Percentiles rank a stretch among this genome's conserved stretches.
Conservation (phyloP, 306 rosid species). For the Trichosanthes truncata region DNA sequence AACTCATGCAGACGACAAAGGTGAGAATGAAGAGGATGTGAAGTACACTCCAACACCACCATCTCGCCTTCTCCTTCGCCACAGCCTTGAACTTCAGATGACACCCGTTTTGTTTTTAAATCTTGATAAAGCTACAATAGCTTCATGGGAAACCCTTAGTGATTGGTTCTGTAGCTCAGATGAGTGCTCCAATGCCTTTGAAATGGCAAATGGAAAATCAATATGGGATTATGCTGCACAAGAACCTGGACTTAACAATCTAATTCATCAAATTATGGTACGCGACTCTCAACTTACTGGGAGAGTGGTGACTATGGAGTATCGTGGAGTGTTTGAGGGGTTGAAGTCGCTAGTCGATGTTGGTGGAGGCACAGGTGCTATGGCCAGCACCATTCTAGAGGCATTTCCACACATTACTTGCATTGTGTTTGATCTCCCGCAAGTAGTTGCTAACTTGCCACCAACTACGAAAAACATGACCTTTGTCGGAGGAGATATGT, state of each 20-base stretch:
- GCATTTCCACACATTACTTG: conserved; percentile 24
- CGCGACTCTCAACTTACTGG: conserved; percentile 7
- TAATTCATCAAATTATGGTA: conserved; percentile 31
- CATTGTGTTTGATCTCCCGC: conserved; percentile 30
- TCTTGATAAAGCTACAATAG: conserved; percentile 11
- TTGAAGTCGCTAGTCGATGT: conserved; percentile 32
- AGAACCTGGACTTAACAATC: not conserved
- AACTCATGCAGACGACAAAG: not conserved
- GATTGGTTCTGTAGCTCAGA: not conserved
- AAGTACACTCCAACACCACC: conserved; percentile 20
- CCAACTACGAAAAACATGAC: conserved; percentile 11
- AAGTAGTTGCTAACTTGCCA: conserved; percentile 11
- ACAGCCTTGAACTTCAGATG: not conserved
- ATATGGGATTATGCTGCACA: conserved; percentile 13
- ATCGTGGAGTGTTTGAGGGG: conserved; percentile 21
- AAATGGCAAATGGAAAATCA: conserved; percentile 10
- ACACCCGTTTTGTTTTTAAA: conserved; percentile 1
- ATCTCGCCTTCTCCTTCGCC: conserved; percentile 17
- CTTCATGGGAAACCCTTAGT: conserved; percentile 14
- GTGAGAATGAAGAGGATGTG: not conserved
- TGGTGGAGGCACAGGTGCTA: conserved; percentile 28
- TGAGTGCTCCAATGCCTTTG: not conserved
- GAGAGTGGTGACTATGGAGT: not conserved
- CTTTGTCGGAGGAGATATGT: conserved; percentile 25
- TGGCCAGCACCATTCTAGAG: conserved; percentile 25